Evolutionary conservation across 129 eudicot genomes (phyloP).

Genomic region (Escallonia herrerae): DNA sequence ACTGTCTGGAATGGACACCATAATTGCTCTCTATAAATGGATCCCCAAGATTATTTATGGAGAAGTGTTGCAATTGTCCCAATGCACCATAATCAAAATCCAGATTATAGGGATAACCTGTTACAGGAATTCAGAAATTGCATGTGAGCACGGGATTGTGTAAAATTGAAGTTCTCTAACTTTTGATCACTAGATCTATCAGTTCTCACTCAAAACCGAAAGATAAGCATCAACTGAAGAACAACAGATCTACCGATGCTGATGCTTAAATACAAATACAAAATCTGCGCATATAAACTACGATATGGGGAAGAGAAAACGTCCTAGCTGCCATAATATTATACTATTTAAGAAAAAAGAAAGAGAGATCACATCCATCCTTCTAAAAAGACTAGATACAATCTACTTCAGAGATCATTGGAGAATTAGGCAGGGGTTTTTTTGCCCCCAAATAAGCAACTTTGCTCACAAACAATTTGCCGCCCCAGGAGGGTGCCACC

Average conservation of each 20-base stretch:
- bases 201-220: no score
- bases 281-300: no score
- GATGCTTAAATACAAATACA: background rate
- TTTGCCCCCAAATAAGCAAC: no score
- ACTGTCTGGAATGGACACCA: slow-evolving; percentile 37
- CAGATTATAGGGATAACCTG: slow-evolving; percentile 34
- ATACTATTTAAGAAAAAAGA: no score
- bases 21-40: slow-evolving; percentile 39
- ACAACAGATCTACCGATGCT: background rate
- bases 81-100: slow-evolving; percentile 37
- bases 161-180: no score
- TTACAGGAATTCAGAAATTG: background rate
- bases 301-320: background rate
- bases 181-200: no score
- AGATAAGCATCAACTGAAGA: background rate
- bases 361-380: no score
- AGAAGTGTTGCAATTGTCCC: slow-evolving; percentile 32
- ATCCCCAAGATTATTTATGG: slow-evolving; percentile 37
- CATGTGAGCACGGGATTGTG: background rate
- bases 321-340: background rate
- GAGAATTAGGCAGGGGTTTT: no score
- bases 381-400: no score
- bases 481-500: no score
- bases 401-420: no score
- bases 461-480: no score